Evolutionary conservation across 192 early-diverging fungal genomes (phyloP), one percentile per base, ranked within the genome.

Genomic region (Ramicandelaber brevisporus): DNA sequence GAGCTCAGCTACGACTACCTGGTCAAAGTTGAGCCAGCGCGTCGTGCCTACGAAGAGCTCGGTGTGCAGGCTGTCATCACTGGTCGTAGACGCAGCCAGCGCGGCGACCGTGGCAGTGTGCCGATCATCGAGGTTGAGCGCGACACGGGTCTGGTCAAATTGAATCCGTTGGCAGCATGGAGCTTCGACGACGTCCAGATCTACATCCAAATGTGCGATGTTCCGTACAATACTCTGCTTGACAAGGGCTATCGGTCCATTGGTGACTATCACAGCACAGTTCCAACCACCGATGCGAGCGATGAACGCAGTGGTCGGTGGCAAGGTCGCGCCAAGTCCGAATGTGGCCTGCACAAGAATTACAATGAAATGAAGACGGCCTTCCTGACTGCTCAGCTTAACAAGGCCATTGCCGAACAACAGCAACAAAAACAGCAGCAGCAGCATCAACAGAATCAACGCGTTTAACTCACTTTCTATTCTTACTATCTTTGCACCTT

Each of bases 301-400:
- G 54, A 54, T 29, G 89, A 95, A 55, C 70, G 89, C 2, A 68
- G 63, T 11, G 89, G 89, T 8, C 64, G 89, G 26, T 95, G 83
- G 83, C 57, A 63, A 28, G 82, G 80, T 4, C 59, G 70, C 30
- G 59, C 73, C 31, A 90, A 95, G 59, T 69, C 74, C 1, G 89
- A 95, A 54, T 95, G 89, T 43, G 89, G 89, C 0, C 43, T 95
- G 20, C 89, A 95, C 58, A 86, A 90, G 53, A 83, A 95, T 44
- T 95, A 90, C 48, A 81, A 90, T 50, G 73, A 78, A 53, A 83
- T 88, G 78, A 55, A 78, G 16, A 58, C 71, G 4, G 63, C 61
- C 17, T 87, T 69, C 47, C 38, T 77, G 33, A 76, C 73, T n/a
- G n/a, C n/a, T n/a, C n/a, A n/a, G n/a, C n/a, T n/a, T n/a, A n/a